Conservation (phyloP, 495 filamentous ascomycete genomes). For the Annulohypoxylon nitens region DNA sequence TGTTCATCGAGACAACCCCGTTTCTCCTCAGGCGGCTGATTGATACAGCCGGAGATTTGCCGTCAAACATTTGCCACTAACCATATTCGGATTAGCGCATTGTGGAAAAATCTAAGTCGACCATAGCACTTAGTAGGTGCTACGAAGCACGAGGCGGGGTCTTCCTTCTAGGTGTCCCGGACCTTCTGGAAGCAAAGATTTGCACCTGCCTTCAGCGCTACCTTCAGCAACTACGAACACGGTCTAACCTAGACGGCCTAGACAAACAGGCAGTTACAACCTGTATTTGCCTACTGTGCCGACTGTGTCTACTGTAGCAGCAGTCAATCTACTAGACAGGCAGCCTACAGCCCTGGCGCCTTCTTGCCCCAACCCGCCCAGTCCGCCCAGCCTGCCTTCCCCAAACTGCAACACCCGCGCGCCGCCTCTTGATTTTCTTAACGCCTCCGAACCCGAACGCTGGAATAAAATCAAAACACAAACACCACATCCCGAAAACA, state of each 20-base stretch:
- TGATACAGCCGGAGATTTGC: slow-evolving; percentile 33
- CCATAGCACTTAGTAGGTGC: background rate
- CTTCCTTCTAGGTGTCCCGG: slow-evolving; percentile 12
- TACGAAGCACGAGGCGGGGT: slow-evolving; percentile 23
- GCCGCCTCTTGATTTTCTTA: slow-evolving; percentile 50
- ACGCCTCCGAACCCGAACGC: slow-evolving; percentile 38
- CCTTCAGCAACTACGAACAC: background rate
- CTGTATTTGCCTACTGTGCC: background rate
- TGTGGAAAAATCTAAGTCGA: background rate
- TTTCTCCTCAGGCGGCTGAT: slow-evolving; percentile 39
- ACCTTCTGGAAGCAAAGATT: slow-evolving; percentile 27
- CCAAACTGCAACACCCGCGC: slow-evolving; percentile 36
- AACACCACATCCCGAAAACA: slow-evolving; percentile 49
- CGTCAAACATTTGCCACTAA: slow-evolving; percentile 23
- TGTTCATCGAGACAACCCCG: slow-evolving; percentile 20
- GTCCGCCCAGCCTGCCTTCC: slow-evolving; percentile 14
- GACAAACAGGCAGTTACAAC: background rate
- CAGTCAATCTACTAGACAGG: background rate
- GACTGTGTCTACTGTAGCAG: slow-evolving; percentile 1
- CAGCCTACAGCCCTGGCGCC: slow-evolving; percentile 13
- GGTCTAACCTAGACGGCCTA: slow-evolving; percentile 1
- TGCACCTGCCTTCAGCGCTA: slow-evolving; percentile 11
- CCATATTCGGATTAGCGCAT: slow-evolving; percentile 20
- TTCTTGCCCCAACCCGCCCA: slow-evolving; percentile 6
- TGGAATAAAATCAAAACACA: slow-evolving; percentile 45